Evolutionary conservation across 768 basidiomycete species (phyloP).

Genomic region (Termitomyces sp.): DNA sequence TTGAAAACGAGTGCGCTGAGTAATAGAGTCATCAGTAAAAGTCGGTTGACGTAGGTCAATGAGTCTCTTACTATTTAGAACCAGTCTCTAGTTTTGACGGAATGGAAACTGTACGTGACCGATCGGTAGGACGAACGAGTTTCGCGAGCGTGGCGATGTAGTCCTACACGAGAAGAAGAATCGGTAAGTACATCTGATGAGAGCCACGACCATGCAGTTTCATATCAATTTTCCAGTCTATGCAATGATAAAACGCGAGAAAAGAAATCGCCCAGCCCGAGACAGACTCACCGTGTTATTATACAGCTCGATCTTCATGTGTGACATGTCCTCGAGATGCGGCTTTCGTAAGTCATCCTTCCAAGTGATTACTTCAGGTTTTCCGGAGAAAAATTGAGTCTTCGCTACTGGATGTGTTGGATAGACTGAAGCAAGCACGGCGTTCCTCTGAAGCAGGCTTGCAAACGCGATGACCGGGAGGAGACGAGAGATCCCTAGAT

Average conservation of each 20-base stretch:
- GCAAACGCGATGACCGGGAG: background rate
- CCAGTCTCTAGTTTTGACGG: conserved; percentile 26
- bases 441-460: background rate
- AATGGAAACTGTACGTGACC: conserved; percentile 27
- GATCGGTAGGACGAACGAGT: conserved; percentile 32
- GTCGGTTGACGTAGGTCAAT: background rate
- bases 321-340: conserved; percentile 35
- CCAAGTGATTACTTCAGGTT: conserved; percentile 44
- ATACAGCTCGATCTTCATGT: conserved; percentile 44
- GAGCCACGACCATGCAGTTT: background rate
- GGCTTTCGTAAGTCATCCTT: conserved; percentile 43
- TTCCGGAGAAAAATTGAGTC: conserved; percentile 43
- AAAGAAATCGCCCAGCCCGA: background rate
- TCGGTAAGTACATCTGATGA: background rate
- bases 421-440: conserved; percentile 36
- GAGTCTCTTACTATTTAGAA: conserved; percentile 25
- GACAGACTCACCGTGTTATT: conserved; percentile 31
- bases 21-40: background rate
- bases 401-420: conserved; percentile 46
- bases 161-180: conserved; percentile 25
- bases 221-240: background rate
- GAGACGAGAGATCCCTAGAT: background rate
- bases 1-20: conserved; percentile 33
- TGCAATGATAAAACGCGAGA: background rate
- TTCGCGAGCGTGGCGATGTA: conserved; percentile 41